Evolutionary conservation across 2,329 filamentous ascomycete genomes (phyloP), one percentile per base, ranked within the genome.

Genomic region (Botrytis pseudocinerea): DNA sequence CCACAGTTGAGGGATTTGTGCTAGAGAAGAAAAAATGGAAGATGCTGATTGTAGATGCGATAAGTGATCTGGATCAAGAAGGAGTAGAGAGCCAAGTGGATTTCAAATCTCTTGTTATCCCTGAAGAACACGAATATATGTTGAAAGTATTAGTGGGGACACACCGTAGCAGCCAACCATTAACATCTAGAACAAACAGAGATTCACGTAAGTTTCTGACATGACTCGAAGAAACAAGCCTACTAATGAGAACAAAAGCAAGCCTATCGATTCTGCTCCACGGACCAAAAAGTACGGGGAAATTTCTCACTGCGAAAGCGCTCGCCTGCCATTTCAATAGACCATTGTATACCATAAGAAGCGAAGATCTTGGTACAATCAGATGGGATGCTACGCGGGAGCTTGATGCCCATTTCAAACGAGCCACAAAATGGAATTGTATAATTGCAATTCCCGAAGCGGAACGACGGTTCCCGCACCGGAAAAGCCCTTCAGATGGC

Each of bases 221-320:
- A 32, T 7, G 4, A 7, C 4, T 7, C 12, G 35, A 44, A 32
- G 2, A 2, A n/a, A 38, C 6, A 28, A 12, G 2, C 18, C 8
- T 12, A 66, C 61, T 66, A 38, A 66, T 40, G 22, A 59, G 2
- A 14, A 38, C 10, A 35, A n/a, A 14, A 44, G 46, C 48, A 46
- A 38, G 25, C 10, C 48, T 71, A 10, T 16, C 61, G 32, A 71
- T 71, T 32, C 61, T 71, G 25, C 70, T 66, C 20, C 48, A 71
- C 2, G 70, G 70, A n/a, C 61, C 38, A 0, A 35, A 32, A 38
- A 46, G 40, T 48, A 59, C 38, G 1, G 70, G 61, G 2, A 71
- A 66, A 22, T 20, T 18, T 20, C 61, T 42, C 25, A 66, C 61
- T 1, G 48, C 14, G 18, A 44, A 54, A 38, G 48, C 70, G 9